Base-by-base conservation (phyloP, 306 rosid genomes). In the Albizia julibrissin region DNA sequence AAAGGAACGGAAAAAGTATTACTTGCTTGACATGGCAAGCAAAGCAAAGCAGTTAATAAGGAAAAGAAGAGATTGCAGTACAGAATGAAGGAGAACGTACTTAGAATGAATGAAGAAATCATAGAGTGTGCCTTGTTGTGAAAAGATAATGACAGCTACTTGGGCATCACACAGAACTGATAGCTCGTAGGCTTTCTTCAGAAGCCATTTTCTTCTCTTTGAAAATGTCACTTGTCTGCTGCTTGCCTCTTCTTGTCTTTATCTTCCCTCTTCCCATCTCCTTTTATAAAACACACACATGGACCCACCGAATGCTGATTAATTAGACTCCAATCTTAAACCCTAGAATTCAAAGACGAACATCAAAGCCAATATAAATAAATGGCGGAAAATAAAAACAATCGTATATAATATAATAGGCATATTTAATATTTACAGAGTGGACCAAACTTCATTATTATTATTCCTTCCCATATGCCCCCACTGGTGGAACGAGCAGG, bases 111-210 rank as follows among this genome's bases (percentile, higher is more conserved):
- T 91, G 58, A 90, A 88, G 85, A 87, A 92, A 75, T 91, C 91
- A 70, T 78, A 69, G 69, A 88, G 90, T 77, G 75, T 87, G 86
- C 91, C 94, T 34, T 79, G 85, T 80, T 92, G 93, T 8, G 97
- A 89, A 76, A 92, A 92, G 79, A 92, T 31, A n/a, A 92, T 84
- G 7, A 82, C 90, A 13, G 91, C 91, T 65, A 92, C 82, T 80
- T 89, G 82, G 8, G 91, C 92, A 21, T 92, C 94, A 81, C 94
- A 90, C 0, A 92, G 94, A 43, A 92, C 90, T 0, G 93, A 90
- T 56, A 92, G 90, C 84, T 92, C 97, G 6, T 24, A 59, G 67
- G n/a, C n/a, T n/a, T n/a, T n/a, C n/a, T n/a, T n/a, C n/a, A n/a
- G n/a, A n/a, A n/a, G n/a, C n/a, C n/a, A n/a, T n/a, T n/a, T n/a